Conservation (phyloP, 1,139 yeast species). For the Debaryomycetaceae sp. region DNA sequence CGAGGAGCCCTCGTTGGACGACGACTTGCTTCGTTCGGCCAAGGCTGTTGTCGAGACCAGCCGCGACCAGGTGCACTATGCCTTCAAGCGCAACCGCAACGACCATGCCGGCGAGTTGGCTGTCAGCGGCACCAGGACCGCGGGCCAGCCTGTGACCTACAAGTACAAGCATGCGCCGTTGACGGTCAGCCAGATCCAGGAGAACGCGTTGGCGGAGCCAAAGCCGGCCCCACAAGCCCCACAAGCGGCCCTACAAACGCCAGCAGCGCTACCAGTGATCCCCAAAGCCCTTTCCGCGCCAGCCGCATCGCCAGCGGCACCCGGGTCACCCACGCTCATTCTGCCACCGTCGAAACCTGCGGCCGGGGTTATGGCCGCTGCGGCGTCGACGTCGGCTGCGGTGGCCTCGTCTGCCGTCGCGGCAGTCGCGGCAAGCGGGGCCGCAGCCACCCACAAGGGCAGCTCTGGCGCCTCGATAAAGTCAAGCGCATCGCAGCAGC, state of each 20-base stretch:
- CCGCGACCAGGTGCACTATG: slow-evolving; percentile 32
- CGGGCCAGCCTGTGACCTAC: slow-evolving; percentile 34
- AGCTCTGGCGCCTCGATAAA: background rate
- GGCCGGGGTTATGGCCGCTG: slow-evolving; percentile 4
- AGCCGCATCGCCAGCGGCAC: slow-evolving; percentile 3
- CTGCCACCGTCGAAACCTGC: too few relatives aligned
- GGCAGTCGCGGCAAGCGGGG: background rate
- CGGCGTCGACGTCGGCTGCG: slow-evolving; percentile 1
- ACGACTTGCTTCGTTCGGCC: slow-evolving; percentile 27
- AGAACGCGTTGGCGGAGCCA: slow-evolving; percentile 11
- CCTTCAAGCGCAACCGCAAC: slow-evolving; percentile 22
- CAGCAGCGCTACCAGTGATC: slow-evolving; percentile 2
- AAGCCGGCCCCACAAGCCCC: slow-evolving; percentile 1
- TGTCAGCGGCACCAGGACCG: slow-evolving; percentile 38
- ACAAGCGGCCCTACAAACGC: slow-evolving; percentile 2
- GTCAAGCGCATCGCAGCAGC: too few relatives aligned
- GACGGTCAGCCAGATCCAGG: slow-evolving; percentile 36
- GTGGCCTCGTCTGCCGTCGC: slow-evolving; percentile 2
- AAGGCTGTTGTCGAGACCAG: slow-evolving; percentile 32
- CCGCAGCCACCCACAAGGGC: slow-evolving; percentile 5
- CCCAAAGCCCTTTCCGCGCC: background rate
- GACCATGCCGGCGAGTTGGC: slow-evolving; percentile 30
- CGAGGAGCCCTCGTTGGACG: slow-evolving; percentile 12
- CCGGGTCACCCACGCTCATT: background rate
- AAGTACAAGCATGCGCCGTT: slow-evolving; percentile 31